Conservation (phyloP, 441 rosid genomes). For the Gossypium davidsonii region DNA sequence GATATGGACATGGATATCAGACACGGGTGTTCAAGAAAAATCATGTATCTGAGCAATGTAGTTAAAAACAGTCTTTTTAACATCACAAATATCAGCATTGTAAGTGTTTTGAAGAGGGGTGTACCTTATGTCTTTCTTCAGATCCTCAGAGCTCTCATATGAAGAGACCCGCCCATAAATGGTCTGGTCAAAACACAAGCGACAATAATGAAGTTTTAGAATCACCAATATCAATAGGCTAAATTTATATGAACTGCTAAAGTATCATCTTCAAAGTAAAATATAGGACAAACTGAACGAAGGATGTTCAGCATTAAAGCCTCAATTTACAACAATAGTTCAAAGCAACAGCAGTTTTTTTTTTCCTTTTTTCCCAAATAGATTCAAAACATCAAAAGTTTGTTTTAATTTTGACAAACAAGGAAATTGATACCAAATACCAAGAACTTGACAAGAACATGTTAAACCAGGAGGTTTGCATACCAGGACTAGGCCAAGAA, state of each 20-base stretch:
- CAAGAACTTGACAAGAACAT: constrained; percentile 8
- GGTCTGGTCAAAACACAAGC: constrained; percentile 43
- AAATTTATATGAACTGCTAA: neutral
- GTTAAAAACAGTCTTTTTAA: neutral
- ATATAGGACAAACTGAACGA: no score
- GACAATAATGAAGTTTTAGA: constrained; percentile 11
- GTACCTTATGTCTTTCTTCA: constrained; percentile 79
- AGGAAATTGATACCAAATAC: neutral
- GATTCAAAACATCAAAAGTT: neutral
- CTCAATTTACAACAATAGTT: no score
- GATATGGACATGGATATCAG: neutral
- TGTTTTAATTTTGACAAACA: constrained; percentile 10
- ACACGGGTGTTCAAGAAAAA: neutral
- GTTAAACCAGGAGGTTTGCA: constrained; percentile 5
- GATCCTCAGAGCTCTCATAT: constrained; percentile 58
- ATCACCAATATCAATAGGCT: neutral
- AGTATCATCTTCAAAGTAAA: neutral
- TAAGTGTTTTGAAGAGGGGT: constrained; percentile 2
- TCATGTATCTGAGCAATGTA: neutral
- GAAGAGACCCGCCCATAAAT: constrained; percentile 62
- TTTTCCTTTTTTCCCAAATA: neutral
- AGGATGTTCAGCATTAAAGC: no score
- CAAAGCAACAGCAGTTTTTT: no score
- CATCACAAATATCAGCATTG: neutral
- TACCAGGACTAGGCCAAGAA: constrained; percentile 72